Conservation (phyloP, 305 asterid species). For the Vinca major region DNA sequence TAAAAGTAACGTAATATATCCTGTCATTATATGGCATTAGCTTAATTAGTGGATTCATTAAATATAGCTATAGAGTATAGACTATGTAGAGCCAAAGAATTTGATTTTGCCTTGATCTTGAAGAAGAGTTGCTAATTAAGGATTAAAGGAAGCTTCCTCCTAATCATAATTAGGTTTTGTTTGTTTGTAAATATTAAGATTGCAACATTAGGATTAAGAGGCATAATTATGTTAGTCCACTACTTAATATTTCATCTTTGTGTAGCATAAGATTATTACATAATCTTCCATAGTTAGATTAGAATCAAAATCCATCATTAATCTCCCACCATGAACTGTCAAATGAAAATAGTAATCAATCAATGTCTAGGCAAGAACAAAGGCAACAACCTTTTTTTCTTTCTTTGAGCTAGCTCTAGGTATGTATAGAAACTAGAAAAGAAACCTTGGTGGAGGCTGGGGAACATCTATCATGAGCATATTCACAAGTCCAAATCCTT, state of each 20-base stretch:
- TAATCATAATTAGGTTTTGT: neutral
- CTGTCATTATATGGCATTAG: neutral
- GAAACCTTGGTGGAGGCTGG: neutral
- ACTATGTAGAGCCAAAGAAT: neutral
- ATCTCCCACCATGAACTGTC: constrained; percentile 18
- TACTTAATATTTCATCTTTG: constrained; percentile 5
- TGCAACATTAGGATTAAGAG: neutral
- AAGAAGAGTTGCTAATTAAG: too few species aligned
- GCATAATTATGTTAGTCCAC: constrained; percentile 15
- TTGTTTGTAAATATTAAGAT: constrained; percentile 9
- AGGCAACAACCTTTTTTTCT: too few species aligned
- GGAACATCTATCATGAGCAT: neutral
- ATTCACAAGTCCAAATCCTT: too few species aligned
- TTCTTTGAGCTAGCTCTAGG: too few species aligned
- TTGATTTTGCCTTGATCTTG: constrained; percentile 1
- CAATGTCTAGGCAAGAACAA: neutral
- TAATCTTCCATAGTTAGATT: neutral
- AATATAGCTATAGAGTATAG: neutral
- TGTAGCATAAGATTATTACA: constrained; percentile 10
- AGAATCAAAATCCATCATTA: constrained; percentile 7
- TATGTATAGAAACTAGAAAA: neutral
- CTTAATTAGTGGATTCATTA: neutral
- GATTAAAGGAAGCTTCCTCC: constrained; percentile 10
- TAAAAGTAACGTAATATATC: constrained; percentile 24
- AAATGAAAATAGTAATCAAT: neutral